Conservation (phyloP, 495 filamentous ascomycete genomes). For the Clavariopsis aquatica region DNA sequence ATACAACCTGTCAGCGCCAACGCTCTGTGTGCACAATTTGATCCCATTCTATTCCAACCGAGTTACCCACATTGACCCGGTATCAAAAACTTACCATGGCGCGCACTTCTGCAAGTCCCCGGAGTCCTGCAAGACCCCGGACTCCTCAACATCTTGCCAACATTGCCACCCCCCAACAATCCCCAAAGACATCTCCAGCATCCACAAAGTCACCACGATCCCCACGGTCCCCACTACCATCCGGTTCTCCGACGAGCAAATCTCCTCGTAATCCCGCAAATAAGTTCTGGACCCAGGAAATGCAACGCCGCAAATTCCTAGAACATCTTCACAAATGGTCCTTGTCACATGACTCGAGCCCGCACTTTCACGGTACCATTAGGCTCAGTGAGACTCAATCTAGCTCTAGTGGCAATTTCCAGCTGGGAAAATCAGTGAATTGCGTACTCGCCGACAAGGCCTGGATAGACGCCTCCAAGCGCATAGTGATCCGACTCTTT, state of each 20-base stretch:
- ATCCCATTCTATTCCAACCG: neutral
- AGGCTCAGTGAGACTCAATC: neutral
- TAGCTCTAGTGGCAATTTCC: neutral
- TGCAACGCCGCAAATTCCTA: neutral
- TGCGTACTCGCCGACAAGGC: constrained; percentile 6
- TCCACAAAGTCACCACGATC: neutral
- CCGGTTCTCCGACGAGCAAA: neutral
- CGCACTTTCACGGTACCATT: constrained; percentile 11
- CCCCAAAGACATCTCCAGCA: constrained; percentile 10
- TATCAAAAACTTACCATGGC: neutral
- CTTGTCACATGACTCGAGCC: constrained; percentile 12
- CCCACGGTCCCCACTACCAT: neutral
- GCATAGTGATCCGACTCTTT: constrained; percentile 14
- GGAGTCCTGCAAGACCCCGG: neutral
- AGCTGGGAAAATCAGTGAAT: constrained; percentile 23
- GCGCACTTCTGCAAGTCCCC: neutral
- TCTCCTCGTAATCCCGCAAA: constrained; percentile 20
- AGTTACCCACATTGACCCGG: neutral
- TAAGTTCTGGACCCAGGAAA: neutral
- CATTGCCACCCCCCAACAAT: neutral
- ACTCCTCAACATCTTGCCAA: neutral
- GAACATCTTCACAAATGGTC: constrained; percentile 11
- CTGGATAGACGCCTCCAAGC: constrained; percentile 5
- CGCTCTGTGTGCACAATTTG: neutral
- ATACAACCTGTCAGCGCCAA: too few species aligned